A percentile compares a stretch with the other conserved stretches of the same genome.
Conservation (phyloP, 2,329 filamentous ascomycete species). For the Rhynchosporium agropyri region DNA sequence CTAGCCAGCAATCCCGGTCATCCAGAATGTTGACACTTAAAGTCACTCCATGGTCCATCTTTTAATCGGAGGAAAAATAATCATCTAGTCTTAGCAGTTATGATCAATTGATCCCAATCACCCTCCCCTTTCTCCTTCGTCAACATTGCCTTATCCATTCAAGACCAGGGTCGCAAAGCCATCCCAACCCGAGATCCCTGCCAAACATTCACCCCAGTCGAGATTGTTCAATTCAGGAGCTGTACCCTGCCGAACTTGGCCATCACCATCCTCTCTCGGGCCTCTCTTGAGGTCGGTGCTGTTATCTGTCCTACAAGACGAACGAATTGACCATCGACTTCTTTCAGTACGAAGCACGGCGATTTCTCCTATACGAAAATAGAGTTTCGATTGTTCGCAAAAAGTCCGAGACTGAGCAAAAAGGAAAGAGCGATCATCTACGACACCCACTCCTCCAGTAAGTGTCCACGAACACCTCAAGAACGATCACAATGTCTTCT, state of each 20-base stretch:
- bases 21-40: conserved; percentile 9
- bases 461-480: neutral
- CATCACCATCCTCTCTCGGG: too few relatives aligned
- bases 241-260: conserved; percentile 3
- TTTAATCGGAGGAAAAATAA: neutral
- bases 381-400: neutral
- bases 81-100: neutral
- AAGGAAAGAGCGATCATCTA: neutral
- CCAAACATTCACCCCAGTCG: conserved; percentile 7
- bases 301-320: conserved; percentile 12
- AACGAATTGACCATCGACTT: neutral
- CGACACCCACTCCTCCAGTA: conserved; percentile 4
- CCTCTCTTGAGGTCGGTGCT: neutral
- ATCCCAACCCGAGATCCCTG: conserved; percentile 13
- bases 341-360: too few relatives aligned
- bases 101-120: neutral
- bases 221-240: conserved; percentile 11
- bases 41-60: neutral
- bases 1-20: conserved; percentile 8
- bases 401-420: too few relatives aligned
- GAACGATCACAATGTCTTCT: conserved; percentile 40
- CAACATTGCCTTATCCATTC: conserved; percentile 2
- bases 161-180: conserved; percentile 13
- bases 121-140: conserved; percentile 1
- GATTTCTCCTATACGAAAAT: neutral